Percentiles rank a stretch among this genome's conserved stretches.
These are phyloP conservation scores for Schwanniomyces etchellsii DNA, from an alignment of 1,139 yeast species.

Conservation along the genomic window DNA sequence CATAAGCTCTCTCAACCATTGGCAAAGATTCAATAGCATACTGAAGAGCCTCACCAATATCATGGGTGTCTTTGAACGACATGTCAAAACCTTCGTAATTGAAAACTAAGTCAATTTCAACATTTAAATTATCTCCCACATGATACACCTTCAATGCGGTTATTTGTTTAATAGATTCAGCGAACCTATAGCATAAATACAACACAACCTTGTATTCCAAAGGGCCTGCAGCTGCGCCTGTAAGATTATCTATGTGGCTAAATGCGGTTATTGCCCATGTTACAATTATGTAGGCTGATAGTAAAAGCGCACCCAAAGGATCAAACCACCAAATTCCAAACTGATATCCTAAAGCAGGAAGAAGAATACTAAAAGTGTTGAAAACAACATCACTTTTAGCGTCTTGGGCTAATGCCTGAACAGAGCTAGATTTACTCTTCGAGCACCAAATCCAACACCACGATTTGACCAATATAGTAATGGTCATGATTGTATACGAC, in stretches of 20 bases:
- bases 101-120: conserved; percentile 69
- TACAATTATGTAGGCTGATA: conserved; percentile 56
- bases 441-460: conserved; percentile 64
- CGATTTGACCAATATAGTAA: conserved; percentile 57
- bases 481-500: conserved; percentile 55
- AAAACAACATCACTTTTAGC: conserved; percentile 75
- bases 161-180: conserved; percentile 59
- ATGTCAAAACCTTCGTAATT: conserved; percentile 40
- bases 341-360: conserved; percentile 58
- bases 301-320: conserved; percentile 62
- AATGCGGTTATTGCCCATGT: conserved; percentile 64
- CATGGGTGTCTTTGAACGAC: conserved; percentile 65
- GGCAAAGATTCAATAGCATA: conserved; percentile 76
- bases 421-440: conserved; percentile 58
- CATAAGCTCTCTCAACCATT: conserved; percentile 74
- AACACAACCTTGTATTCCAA: conserved; percentile 62
- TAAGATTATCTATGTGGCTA: conserved; percentile 68
- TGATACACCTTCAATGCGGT: conserved; percentile 71
- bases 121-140: conserved; percentile 71
- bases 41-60: conserved; percentile 75
- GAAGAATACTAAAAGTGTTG: conserved; percentile 60
- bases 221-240: conserved; percentile 67
- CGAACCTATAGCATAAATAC: conserved; percentile 64
- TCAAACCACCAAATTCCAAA: conserved; percentile 61
- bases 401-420: conserved; percentile 78